Base-by-base conservation (phyloP, 305 asterid genomes). In the Lippia alba region DNA sequence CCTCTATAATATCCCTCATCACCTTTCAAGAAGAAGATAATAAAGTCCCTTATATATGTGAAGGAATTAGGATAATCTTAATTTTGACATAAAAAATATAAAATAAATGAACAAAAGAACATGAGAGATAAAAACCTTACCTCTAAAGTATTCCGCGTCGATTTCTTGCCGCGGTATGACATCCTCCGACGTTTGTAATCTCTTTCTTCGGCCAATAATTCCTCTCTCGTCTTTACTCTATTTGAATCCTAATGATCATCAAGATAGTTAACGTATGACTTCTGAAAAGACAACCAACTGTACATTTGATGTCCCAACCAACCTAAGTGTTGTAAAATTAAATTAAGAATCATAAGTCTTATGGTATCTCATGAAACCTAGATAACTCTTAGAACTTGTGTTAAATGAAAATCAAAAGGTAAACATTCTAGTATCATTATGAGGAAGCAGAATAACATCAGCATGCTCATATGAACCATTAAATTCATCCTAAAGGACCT, bases 131-230 rank as follows among this genome's bases (percentile, higher is more conserved):
- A 61, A n/a, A 58, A 33, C 46, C 56, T 51, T 76, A 91, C 99
- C 94, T 86, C 94, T 57, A 85, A 72, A 24, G 90, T 72, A 61
- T 81, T 84, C 60, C 97, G 86, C 80, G 88, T 94, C 74, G 78
- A 69, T 80, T 89, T 94, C 81, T 94, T 92, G 63, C 98, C 97
- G 60, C 99, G 98, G 71, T 92, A 94, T 64, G 97, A 92, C 92
- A 81, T 90, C 83, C 99, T 87, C 75, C 99, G 83, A 56, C 99
- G 94, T 80, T 92, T 92, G 78, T 94, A 94, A 79, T 94, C 98
- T 86, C 99, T 90, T 86, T 94, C 98, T 85, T 94, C 98, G 58
- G 99, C 98, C 76, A 94, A 79, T 78, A 94, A 80, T 74, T 94
- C 98, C 83, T 90, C 98, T 74, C 79, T 83, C 51, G 97, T 88